Percentiles rank a stretch among this genome's conserved stretches.
Evolutionary conservation across 2,329 filamentous ascomycete genomes (phyloP).

Genomic region (Alternaria arbusti): DNA sequence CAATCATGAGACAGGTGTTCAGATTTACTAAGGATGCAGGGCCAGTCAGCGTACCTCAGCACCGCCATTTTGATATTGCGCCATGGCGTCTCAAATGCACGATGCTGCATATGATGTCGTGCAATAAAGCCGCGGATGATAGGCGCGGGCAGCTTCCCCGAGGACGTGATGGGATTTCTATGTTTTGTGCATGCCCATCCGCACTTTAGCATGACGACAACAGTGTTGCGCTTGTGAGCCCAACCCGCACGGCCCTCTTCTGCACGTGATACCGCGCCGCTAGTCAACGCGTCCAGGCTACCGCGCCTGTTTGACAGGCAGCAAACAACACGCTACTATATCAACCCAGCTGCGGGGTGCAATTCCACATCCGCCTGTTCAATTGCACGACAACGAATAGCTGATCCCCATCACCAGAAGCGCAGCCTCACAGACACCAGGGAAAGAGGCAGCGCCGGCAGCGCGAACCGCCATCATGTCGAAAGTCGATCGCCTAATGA

Average conservation of each 20-base stretch:
- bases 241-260: background rate
- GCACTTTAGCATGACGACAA: conserved; percentile 10
- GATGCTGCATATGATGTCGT: conserved; percentile 1
- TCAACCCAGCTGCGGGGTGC: background rate
- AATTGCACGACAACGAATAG: background rate
- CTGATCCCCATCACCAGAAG: background rate
- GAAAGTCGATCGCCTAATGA: conserved; percentile 87
- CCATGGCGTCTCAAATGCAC: conserved; percentile 32
- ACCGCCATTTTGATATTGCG: conserved; percentile 45
- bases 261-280: conserved; percentile 10
- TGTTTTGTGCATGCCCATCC: conserved; percentile 1
- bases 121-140: background rate
- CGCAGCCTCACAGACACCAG: background rate
- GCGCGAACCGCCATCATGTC: conserved; percentile 45
- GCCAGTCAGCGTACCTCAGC: conserved; percentile 38
- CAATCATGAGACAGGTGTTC: conserved; percentile 23
- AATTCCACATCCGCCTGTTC: background rate
- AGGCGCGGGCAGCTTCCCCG: conserved; percentile 12
- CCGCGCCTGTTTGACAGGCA: background rate
- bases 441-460: background rate
- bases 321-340: background rate
- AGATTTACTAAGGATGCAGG: conserved; percentile 17
- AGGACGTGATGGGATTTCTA: conserved; percentile 11
- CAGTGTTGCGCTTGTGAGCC: conserved; percentile 6
- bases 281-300: background rate